phyloP scores from a whole-genome alignment of 2,329 filamentous ascomycete species.

The Dactylellina cionopaga region DNA sequence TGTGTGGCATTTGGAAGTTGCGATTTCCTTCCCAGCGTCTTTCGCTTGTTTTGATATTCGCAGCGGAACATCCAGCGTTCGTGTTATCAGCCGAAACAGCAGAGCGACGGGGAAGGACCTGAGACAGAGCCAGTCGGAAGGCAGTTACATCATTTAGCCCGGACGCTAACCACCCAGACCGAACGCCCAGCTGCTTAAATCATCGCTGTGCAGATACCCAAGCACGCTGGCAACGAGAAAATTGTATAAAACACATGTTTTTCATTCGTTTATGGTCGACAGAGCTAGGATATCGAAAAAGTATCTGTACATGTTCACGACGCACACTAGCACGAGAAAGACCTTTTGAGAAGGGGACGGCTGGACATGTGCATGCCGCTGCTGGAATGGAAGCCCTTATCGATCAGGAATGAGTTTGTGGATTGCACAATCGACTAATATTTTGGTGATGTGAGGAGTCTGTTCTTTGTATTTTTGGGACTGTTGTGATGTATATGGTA shows the following conservation, averaged over 20 bases:
- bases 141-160: constrained; percentile 52
- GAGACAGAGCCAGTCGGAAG: constrained; percentile 52
- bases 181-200: constrained; percentile 46
- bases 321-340: constrained; percentile 11
- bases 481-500: constrained; percentile 3
- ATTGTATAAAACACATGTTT: constrained; percentile 35
- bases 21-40: too few species aligned
- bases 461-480: constrained; percentile 46
- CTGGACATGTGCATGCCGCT: constrained; percentile 32
- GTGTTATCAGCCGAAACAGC: constrained; percentile 23
- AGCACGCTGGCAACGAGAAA: constrained; percentile 28
- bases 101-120: constrained; percentile 30
- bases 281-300: constrained; percentile 13
- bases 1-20: too few species aligned
- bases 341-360: not conserved
- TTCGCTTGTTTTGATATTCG: too few species aligned
- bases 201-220: constrained; percentile 49
- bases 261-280: constrained; percentile 32
- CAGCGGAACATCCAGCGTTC: constrained; percentile 26
- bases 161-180: constrained; percentile 29
- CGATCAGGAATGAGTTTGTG: constrained; percentile 26
- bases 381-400: constrained; percentile 47
- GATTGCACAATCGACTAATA: not conserved
- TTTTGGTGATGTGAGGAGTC: constrained; percentile 16
- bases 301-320: constrained; percentile 39